Conservation (phyloP, 331 rosid species). For the Erythrophleum ivorense region DNA sequence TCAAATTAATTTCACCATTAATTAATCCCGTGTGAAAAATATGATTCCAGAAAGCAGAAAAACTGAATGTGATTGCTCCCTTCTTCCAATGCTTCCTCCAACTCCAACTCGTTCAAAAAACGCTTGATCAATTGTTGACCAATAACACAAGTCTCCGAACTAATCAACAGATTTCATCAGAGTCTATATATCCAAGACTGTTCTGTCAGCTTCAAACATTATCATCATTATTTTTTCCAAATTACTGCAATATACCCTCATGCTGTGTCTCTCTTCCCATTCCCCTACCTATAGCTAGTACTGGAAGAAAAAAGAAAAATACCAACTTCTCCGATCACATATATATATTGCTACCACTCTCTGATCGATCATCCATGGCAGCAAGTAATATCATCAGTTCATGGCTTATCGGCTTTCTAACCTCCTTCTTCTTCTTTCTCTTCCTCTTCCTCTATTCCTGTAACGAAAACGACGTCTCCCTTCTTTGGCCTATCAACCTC, state of each 20-base stretch:
- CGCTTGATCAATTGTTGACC: too few species aligned
- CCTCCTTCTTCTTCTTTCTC: conserved; percentile 29
- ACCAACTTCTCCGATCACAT: too few species aligned
- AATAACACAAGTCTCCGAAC: too few species aligned
- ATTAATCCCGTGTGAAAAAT: too few species aligned
- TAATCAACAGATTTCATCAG: too few species aligned
- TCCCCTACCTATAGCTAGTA: neutral
- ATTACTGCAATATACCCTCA: neutral
- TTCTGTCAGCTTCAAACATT: conserved; percentile 1
- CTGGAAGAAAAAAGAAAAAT: neutral
- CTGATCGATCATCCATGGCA: conserved; percentile 32
- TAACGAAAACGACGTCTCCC: neutral
- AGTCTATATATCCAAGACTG: too few species aligned
- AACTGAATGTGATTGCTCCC: too few species aligned
- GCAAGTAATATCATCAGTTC: conserved; percentile 17
- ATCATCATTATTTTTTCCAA: neutral
- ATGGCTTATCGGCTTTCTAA: conserved; percentile 30
- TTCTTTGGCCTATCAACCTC: conserved; percentile 22
- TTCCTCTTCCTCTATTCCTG: conserved; percentile 2
- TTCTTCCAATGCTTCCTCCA: too few species aligned
- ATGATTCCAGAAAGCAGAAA: too few species aligned
- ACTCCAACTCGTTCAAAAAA: too few species aligned
- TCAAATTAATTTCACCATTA: neutral
- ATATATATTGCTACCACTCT: neutral
- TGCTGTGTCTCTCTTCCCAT: conserved; percentile 37